phyloP scores from a whole-genome alignment of 345 rosid species.

The Lumnitzera racemosa region DNA sequence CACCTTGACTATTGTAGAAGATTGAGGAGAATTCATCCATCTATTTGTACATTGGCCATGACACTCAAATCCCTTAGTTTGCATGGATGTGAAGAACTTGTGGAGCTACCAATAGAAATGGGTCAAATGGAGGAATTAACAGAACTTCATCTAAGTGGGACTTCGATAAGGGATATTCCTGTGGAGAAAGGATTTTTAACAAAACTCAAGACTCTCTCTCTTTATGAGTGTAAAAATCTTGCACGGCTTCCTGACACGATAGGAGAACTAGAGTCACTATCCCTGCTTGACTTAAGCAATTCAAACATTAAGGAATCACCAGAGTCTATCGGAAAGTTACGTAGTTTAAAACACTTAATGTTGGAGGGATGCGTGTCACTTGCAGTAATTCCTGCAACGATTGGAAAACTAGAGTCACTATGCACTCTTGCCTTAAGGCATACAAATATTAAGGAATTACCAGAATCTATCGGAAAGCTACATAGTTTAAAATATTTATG shows the following conservation, averaged over 20 bases:
- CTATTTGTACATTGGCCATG: neutral
- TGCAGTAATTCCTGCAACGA: neutral
- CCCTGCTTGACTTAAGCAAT: too few relatives aligned
- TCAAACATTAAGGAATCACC: neutral
- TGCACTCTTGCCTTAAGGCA: too few relatives aligned
- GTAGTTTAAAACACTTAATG: neutral
- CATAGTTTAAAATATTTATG: neutral
- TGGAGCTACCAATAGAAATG: neutral
- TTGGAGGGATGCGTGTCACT: neutral
- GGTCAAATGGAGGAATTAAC: neutral
- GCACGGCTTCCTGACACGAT: neutral
- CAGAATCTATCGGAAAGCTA: neutral
- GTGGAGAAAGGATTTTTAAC: neutral
- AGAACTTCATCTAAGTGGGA: neutral
- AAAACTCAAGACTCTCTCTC: neutral
- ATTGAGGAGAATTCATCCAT: neutral
- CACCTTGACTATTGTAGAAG: accelerated
- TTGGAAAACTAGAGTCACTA: neutral
- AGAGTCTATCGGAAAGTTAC: neutral
- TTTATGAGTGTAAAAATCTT: neutral
- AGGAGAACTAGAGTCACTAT: neutral
- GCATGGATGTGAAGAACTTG: accelerated
- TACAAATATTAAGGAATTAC: neutral
- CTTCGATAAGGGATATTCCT: too few relatives aligned
- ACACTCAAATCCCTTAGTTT: neutral